A percentile compares a stretch with the other conserved stretches of the same genome.
Conservation (phyloP, 176 grass and related monocot genomes). For the Carex myosuroides region DNA sequence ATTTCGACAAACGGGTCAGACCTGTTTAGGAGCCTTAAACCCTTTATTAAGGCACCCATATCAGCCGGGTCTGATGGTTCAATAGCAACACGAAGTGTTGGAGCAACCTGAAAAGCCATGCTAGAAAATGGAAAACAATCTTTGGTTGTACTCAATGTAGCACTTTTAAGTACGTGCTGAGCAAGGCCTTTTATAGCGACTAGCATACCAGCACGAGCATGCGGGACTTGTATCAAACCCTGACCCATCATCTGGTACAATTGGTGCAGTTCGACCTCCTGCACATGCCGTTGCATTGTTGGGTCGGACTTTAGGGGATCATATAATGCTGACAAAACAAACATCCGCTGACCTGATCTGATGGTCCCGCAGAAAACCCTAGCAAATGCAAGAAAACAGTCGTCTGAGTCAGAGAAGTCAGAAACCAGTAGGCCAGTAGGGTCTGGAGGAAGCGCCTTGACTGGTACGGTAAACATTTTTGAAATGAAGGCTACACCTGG, state of each 20-base stretch:
- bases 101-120: slow-evolving; percentile 89
- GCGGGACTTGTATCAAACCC: slow-evolving; percentile 44
- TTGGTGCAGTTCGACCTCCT: slow-evolving; percentile 67
- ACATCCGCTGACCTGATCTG: slow-evolving; percentile 61
- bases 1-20: slow-evolving; percentile 90
- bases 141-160: slow-evolving; percentile 66
- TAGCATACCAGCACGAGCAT: slow-evolving; percentile 62
- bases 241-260: slow-evolving; percentile 90
- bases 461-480: slow-evolving; percentile 81
- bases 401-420: slow-evolving; percentile 35
- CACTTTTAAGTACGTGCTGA: slow-evolving; percentile 80
- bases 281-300: slow-evolving; percentile 53
- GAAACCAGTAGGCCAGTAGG: slow-evolving; percentile 31
- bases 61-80: slow-evolving; percentile 72
- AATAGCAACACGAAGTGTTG: slow-evolving; percentile 82
- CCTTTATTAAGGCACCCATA: slow-evolving; percentile 51
- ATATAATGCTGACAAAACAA: slow-evolving; percentile 74
- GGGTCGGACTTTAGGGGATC: slow-evolving; percentile 64
- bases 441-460: slow-evolving; percentile 51
- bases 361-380: slow-evolving; percentile 79
- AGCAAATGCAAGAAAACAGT: slow-evolving; percentile 91
- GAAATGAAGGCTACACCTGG: slow-evolving; percentile 79
- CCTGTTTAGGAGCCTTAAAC: slow-evolving; percentile 72
- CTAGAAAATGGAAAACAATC: slow-evolving; percentile 83
- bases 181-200: slow-evolving; percentile 79